phyloP scores from a whole-genome alignment of 2,329 filamentous ascomycete genomes.

The Aureobasidium vineae region DNA sequence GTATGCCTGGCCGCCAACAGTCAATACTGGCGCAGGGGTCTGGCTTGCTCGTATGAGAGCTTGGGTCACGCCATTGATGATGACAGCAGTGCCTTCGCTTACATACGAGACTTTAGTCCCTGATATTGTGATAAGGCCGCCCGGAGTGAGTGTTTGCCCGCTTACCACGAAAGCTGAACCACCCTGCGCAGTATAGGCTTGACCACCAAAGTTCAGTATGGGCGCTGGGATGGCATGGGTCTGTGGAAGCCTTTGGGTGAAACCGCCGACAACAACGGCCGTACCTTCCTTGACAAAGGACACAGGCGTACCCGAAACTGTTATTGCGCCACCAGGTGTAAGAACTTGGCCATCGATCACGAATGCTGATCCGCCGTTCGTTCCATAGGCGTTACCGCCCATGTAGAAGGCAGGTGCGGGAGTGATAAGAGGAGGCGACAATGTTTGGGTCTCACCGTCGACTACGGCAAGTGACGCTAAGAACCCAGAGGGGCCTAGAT shows the following conservation, averaged over 20 bases:
- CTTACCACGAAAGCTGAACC: constrained; percentile 37
- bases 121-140: constrained; percentile 31
- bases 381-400: constrained; percentile 35
- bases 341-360: constrained; percentile 32
- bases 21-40: constrained; percentile 28
- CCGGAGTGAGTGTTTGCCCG: constrained; percentile 32
- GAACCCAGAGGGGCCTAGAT: constrained; percentile 38
- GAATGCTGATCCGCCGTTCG: constrained; percentile 39
- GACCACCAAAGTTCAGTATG: constrained; percentile 31
- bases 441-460: constrained; percentile 39
- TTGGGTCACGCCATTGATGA: constrained; percentile 33
- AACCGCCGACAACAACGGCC: constrained; percentile 34
- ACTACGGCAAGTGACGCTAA: constrained; percentile 43
- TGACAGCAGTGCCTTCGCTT: constrained; percentile 30
- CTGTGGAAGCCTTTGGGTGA: constrained; percentile 28
- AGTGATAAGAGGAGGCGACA: constrained; percentile 37
- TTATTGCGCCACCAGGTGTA: constrained; percentile 32
- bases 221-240: not conserved
- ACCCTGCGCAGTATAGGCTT: constrained; percentile 34
- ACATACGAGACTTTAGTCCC: constrained; percentile 33
- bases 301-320: constrained; percentile 32
- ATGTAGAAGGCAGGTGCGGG: constrained; percentile 34
- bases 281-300: constrained; percentile 31
- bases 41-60: constrained; percentile 10
- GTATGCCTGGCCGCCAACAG: constrained; percentile 35